Base-by-base conservation (phyloP, 2,329 filamentous ascomycete genomes). In the Phyllosticta capitalensis region DNA sequence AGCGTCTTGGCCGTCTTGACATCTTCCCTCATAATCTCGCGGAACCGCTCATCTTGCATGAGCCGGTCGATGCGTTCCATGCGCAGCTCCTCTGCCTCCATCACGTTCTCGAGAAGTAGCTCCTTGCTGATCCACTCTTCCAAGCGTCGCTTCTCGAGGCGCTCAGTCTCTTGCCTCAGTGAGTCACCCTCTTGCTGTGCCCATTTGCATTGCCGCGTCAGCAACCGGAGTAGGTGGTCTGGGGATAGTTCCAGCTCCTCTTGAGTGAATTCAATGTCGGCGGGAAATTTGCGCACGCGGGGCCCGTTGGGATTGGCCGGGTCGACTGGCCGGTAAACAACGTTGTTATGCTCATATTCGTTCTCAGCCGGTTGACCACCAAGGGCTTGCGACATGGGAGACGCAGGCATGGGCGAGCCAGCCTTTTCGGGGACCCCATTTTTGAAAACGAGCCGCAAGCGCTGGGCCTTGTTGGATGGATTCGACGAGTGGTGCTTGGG, bases 61-160 rank as follows among this genome's bases (percentile, higher is more conserved):
- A 76, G 69, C 2, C 69, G 33, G 14, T 72, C 69, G 22, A 68
- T 68, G 24, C 69, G 65, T 49, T 69, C 64, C 38, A 65, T 65
- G 2, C 56, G 61, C 10, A 67, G 82, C 75, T 86, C 85, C 69
- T 86, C 83, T 33, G 83, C 78, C 70, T 92, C 89, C 65, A 90
- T 80, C 30, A 87, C 80, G 67, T 90, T 89, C 60, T 89, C 83
- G n/a, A 94, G 73, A 19, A 92, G 72, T 28, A 89, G 80, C 72
- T 94, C 89, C 72, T 92, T 92, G 72, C 89, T 84, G 14, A 84
- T 76, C 89, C 89, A 94, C 69, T 90, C 88, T 63, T 84, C 79
- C 69, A 83, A 83, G 71, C 87, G 85, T 12, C 79, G 67, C 38
- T 82, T 81, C 70, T 92, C 88, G 71, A 87, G 81, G 51, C 76